phyloP scores from a whole-genome alignment of 2,329 filamentous ascomycete genomes.

The Cladorrhinum sp. region DNA sequence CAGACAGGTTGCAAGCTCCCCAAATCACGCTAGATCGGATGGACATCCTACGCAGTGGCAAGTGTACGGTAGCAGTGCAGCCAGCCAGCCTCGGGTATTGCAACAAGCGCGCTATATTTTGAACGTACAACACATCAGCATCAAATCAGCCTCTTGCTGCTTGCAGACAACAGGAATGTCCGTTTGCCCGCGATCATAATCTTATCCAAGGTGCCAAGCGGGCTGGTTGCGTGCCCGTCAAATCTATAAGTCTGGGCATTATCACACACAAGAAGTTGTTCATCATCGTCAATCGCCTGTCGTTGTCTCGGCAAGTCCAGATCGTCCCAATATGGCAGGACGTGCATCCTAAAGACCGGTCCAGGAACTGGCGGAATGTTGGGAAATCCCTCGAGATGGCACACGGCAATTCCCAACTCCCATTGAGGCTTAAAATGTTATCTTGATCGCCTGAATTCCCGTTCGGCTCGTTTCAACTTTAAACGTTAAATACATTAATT shows the following conservation, averaged over 20 bases:
- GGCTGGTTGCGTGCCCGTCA: constrained; percentile 17
- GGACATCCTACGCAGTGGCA: neutral
- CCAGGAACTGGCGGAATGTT: neutral
- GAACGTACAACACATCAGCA: neutral
- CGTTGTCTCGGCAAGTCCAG: constrained; percentile 1
- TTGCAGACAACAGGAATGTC: constrained; percentile 11
- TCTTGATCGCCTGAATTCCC: neutral
- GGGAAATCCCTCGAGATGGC: neutral
- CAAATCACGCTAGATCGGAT: neutral
- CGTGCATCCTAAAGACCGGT: neutral
- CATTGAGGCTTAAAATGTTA: neutral
- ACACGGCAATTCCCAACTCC: neutral
- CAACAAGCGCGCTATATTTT: neutral
- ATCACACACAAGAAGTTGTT: constrained; percentile 18
- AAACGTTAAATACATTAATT: neutral
- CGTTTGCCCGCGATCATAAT: constrained; percentile 22
- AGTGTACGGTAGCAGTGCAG: neutral
- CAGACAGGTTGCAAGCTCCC: neutral
- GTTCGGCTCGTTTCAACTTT: neutral
- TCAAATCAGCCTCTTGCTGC: neutral
- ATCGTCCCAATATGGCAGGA: neutral
- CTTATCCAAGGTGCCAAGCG: constrained; percentile 29
- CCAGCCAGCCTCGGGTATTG: neutral
- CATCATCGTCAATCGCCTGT: neutral
- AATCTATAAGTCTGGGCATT: constrained; percentile 28